Percentiles rank a stretch among this genome's conserved stretches.
These are phyloP conservation scores for Cystobasidium pallidum DNA, from an alignment of 1,284 basidiomycete species.

Conservation along the genomic window DNA sequence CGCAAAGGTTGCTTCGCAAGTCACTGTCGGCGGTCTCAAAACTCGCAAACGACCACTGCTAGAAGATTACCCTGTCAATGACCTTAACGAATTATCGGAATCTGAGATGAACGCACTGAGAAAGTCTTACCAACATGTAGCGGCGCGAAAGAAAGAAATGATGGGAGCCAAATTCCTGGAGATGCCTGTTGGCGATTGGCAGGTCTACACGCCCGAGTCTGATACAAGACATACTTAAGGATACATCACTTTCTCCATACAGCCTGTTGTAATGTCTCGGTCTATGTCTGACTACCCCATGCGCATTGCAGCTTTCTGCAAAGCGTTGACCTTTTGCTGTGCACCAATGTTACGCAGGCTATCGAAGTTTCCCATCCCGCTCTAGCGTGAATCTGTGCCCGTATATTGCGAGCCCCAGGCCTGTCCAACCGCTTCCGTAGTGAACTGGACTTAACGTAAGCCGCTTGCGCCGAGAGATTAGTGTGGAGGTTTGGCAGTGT, in stretches of 20 bases:
- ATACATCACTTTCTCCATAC: not conserved
- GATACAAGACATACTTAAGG: constrained; percentile 12
- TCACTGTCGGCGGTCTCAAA: constrained; percentile 23
- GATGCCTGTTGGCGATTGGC: constrained; percentile 42
- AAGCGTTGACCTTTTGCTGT: too few relatives aligned
- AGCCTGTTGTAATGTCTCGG: not conserved
- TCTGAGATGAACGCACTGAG: constrained; percentile 9
- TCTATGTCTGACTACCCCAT: too few relatives aligned
- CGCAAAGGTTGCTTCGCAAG: not conserved
- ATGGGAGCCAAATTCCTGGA: constrained; percentile 29
- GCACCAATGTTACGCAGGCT: too few relatives aligned
- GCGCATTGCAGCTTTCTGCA: too few relatives aligned
- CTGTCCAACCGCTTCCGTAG: too few relatives aligned
- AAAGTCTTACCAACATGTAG: constrained; percentile 14
- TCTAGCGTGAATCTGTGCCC: too few relatives aligned
- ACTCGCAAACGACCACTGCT: constrained; percentile 21
- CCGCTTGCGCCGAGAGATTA: too few relatives aligned
- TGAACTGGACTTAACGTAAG: too few relatives aligned
- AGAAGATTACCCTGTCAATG: constrained; percentile 36
- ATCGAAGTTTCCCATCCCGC: too few relatives aligned
- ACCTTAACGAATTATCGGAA: constrained; percentile 26
- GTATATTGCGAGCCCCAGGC: too few relatives aligned
- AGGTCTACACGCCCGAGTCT: constrained; percentile 34
- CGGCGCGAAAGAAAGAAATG: constrained; percentile 20
- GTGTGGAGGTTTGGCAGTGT: too few relatives aligned